Percentiles rank a stretch among this genome's conserved stretches.
phyloP scores from a whole-genome alignment of 73 alveolate species.

The Tetrahymena malaccensis region DNA sequence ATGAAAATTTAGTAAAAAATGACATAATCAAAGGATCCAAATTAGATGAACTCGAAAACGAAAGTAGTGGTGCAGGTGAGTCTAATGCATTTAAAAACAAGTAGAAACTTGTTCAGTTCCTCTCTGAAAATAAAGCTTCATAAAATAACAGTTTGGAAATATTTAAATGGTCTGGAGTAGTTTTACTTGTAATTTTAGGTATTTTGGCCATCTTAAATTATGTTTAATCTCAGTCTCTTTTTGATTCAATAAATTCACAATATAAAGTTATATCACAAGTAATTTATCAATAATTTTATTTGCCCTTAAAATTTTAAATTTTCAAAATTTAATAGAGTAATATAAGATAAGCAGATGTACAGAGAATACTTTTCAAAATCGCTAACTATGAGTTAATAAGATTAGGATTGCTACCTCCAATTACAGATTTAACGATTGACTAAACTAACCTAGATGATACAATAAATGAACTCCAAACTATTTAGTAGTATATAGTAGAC shows the following conservation, averaged over 20 bases:
- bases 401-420: not conserved
- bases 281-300: too few species aligned
- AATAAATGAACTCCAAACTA: not conserved
- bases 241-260: not conserved
- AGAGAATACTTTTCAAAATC: constrained; percentile 9
- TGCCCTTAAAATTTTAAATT: too few species aligned
- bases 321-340: not conserved
- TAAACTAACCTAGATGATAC: not conserved
- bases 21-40: not conserved
- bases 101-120: constrained; percentile 10
- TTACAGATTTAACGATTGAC: not conserved
- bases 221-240: constrained; percentile 4
- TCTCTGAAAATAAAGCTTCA: constrained; percentile 10
- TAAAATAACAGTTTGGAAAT: constrained; percentile 12
- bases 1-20: not conserved
- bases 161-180: constrained; percentile 37
- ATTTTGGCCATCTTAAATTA: constrained; percentile 23
- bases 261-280: constrained; percentile 3
- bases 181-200: not conserved
- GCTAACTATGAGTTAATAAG: constrained; percentile 9
- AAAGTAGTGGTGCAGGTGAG: constrained; percentile 19
- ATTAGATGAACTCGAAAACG: constrained; percentile 15
- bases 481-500: not conserved
- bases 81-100: constrained; percentile 32
- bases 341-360: constrained; percentile 13